A percentile compares a stretch with the other conserved stretches of the same genome.
These are phyloP conservation scores for Paecilomyces sp. DNA, from an alignment of 2,329 filamentous ascomycete genomes.

Conservation along the genomic window DNA sequence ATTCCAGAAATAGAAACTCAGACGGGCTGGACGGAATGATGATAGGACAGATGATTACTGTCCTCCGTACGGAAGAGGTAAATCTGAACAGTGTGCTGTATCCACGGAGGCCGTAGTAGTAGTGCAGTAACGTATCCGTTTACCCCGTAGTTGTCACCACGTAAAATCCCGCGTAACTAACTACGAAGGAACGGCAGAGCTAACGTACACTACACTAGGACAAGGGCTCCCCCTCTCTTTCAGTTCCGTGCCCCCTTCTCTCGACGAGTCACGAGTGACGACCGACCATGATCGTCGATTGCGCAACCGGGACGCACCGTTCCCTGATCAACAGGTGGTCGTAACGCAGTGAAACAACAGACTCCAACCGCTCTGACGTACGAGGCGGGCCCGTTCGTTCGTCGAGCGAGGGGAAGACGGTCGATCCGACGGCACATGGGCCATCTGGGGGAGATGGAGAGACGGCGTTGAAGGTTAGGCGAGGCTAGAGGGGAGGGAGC, in stretches of 20 bases:
- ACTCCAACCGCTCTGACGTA: neutral
- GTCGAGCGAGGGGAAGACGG: neutral
- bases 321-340: neutral
- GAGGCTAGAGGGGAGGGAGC: neutral
- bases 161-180: too few relatives aligned
- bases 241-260: neutral
- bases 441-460: neutral
- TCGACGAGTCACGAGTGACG: neutral
- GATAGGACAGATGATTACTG: too few relatives aligned
- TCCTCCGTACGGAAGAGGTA: too few relatives aligned
- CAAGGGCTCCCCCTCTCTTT: too few relatives aligned
- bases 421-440: neutral
- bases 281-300: neutral
- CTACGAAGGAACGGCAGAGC: too few relatives aligned
- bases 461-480: neutral
- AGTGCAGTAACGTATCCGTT: too few relatives aligned
- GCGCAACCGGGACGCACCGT: neutral
- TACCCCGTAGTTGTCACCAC: too few relatives aligned
- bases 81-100: too few relatives aligned
- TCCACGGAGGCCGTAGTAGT: too few relatives aligned
- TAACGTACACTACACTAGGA: too few relatives aligned
- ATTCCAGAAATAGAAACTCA: too few relatives aligned
- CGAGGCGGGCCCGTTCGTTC: neutral
- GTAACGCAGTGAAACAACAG: neutral
- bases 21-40: too few relatives aligned